These are phyloP conservation scores for Xylaria longipes DNA, from an alignment of 495 filamentous ascomycete genomes.

Conservation along the genomic window DNA sequence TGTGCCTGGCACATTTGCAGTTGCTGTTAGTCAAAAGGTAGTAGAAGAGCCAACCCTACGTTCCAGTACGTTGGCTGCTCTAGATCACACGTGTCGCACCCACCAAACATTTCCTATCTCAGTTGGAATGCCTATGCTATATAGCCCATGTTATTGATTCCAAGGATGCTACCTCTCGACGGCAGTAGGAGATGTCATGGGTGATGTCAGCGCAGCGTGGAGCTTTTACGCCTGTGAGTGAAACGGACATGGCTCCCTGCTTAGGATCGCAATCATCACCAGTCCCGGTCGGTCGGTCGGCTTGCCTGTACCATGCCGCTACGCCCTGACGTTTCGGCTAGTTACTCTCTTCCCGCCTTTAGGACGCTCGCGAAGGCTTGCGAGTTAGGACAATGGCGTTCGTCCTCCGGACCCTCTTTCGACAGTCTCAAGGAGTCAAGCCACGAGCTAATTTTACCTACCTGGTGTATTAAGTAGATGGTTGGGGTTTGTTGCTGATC, in stretches of 20 bases:
- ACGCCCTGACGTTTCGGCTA: not conserved
- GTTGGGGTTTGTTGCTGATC: constrained; percentile 1
- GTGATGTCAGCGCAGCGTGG: constrained; percentile 19
- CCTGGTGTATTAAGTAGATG: not conserved
- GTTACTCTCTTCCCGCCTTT: not conserved
- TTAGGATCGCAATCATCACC: not conserved
- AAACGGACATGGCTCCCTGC: constrained; percentile 15
- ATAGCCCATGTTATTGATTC: not conserved
- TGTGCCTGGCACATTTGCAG: not conserved
- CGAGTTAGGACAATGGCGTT: not conserved
- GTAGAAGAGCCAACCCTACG: constrained; percentile 6
- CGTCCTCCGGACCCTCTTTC: not conserved
- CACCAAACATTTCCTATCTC: constrained; percentile 7
- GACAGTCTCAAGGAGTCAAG: not conserved
- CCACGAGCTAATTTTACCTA: constrained; percentile 2
- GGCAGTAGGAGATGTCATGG: not conserved
- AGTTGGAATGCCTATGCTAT: constrained; percentile 14
- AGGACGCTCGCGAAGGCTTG: not conserved
- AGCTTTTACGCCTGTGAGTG: not conserved
- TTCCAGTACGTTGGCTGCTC: constrained; percentile 10
- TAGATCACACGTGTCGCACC: constrained; percentile 11
- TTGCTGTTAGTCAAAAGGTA: not conserved
- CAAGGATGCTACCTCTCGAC: not conserved
- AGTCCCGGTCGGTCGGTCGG: not conserved
- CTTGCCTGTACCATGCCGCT: constrained; percentile 10